phyloP scores from a whole-genome alignment of 345 rosid species.

The Aegle marmelos region DNA sequence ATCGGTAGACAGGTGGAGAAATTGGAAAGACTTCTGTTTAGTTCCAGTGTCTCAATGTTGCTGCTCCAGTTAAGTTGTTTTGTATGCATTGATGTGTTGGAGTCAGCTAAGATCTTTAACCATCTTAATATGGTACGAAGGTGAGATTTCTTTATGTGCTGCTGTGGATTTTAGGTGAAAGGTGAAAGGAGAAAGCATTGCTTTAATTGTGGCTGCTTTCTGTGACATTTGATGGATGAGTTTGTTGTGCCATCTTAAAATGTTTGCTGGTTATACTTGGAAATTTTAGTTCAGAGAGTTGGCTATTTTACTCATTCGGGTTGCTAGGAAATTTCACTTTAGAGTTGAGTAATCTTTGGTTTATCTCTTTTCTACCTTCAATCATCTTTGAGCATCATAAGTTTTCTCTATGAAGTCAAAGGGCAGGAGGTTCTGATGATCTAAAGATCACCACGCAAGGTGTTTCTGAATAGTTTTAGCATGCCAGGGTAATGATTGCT shows the following conservation, averaged over 20 bases:
- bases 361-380: not conserved
- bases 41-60: not conserved
- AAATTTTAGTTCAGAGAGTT: not conserved
- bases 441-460: not conserved
- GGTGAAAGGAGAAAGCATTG: not conserved
- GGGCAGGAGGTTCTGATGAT: not conserved
- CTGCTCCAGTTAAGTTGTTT: not conserved
- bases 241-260: conserved; percentile 11
- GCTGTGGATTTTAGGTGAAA: not conserved
- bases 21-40: not conserved
- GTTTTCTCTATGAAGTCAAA: not conserved
- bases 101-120: conserved; percentile 1
- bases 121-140: not conserved
- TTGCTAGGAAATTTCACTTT: not conserved
- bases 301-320: not conserved
- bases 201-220: not conserved
- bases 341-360: not conserved
- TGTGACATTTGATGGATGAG: conserved; percentile 1
- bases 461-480: not conserved
- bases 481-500: not conserved
- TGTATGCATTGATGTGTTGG: not conserved
- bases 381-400: not conserved
- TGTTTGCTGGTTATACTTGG: not conserved
- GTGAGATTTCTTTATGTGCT: not conserved
- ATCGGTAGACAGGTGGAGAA: not conserved